phyloP scores from a whole-genome alignment of 1,284 basidiomycete genomes.

The Ceratobasidium sp. region DNA sequence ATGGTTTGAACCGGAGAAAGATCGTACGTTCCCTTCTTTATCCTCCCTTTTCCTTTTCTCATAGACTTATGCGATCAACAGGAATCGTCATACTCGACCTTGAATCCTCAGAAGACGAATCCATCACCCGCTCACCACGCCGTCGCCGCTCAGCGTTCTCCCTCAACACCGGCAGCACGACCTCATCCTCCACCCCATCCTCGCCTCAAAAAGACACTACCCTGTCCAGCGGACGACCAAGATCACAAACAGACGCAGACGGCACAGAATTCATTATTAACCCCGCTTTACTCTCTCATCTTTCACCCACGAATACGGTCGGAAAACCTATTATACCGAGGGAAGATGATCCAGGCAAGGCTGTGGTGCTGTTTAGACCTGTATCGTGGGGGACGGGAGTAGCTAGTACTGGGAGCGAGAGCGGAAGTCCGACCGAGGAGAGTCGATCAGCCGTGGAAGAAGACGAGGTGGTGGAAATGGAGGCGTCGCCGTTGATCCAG shows the following conservation, averaged over 20 bases:
- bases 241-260: slow-evolving; percentile 58
- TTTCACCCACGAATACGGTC: slow-evolving; percentile 46
- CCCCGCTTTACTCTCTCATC: slow-evolving; percentile 49
- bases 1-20: slow-evolving; percentile 79
- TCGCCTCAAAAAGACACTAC: neutral
- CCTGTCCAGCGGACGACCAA: slow-evolving; percentile 5
- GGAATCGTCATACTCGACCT: slow-evolving; percentile 76
- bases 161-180: neutral
- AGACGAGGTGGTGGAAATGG: slow-evolving; percentile 43
- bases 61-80: slow-evolving; percentile 50
- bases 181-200: slow-evolving; percentile 12
- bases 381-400: slow-evolving; percentile 54
- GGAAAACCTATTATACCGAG: slow-evolving; percentile 49
- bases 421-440: slow-evolving; percentile 30
- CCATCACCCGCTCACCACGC: slow-evolving; percentile 52
- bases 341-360: slow-evolving; percentile 59
- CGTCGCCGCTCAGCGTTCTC: slow-evolving; percentile 37
- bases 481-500: slow-evolving; percentile 45
- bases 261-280: slow-evolving; percentile 66
- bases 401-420: slow-evolving; percentile 23
- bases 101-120: slow-evolving; percentile 65
- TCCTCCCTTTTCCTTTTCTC: slow-evolving; percentile 23
- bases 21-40: slow-evolving; percentile 65
- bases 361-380: slow-evolving; percentile 72
- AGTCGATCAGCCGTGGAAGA: slow-evolving; percentile 24